phyloP scores from a whole-genome alignment of 2,329 filamentous ascomycete genomes.

The Fusarium aywerte region DNA sequence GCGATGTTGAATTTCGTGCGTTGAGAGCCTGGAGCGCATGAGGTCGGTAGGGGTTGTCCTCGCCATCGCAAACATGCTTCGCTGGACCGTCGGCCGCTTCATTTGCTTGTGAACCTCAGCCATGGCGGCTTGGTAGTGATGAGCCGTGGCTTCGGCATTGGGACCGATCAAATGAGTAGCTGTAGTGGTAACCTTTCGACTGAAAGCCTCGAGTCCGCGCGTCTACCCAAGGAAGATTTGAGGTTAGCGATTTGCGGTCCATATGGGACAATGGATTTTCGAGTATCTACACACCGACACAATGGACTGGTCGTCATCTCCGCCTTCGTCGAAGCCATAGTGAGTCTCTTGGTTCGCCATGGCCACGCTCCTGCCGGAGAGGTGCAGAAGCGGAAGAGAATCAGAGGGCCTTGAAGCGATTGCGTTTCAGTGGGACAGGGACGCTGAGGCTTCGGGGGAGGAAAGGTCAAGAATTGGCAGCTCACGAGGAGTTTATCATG shows the following conservation, averaged over 20 bases:
- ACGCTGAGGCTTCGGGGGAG: conserved; percentile 24
- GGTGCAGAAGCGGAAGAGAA: conserved; percentile 40
- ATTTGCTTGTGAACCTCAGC: conserved; percentile 90
- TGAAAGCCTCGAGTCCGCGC: conserved; percentile 89
- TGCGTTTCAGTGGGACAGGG: conserved; percentile 26
- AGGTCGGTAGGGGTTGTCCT: conserved; percentile 93
- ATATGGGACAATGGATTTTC: conserved; percentile 33
- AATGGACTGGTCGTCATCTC: conserved; percentile 61
- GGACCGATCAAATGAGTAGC: conserved; percentile 88
- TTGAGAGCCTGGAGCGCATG: conserved; percentile 89
- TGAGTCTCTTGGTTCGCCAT: conserved; percentile 58
- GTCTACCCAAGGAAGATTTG: conserved; percentile 64
- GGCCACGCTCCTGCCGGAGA: conserved; percentile 46
- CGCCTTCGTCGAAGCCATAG: conserved; percentile 59
- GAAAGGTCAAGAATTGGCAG: conserved; percentile 40
- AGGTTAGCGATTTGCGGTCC: conserved; percentile 32
- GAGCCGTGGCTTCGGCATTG: conserved; percentile 60
- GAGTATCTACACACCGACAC: conserved; percentile 52
- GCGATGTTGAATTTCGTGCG: conserved; percentile 91
- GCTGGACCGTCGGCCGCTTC: conserved; percentile 83
- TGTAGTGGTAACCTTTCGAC: conserved; percentile 93
- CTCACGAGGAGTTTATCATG: conserved; percentile 46
- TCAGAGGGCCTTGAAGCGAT: conserved; percentile 30
- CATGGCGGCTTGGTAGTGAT: conserved; percentile 88
- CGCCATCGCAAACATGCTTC: conserved; percentile 90